Evolutionary conservation across 805 yeast species (phyloP).

Genomic region (Starmerella apis): DNA sequence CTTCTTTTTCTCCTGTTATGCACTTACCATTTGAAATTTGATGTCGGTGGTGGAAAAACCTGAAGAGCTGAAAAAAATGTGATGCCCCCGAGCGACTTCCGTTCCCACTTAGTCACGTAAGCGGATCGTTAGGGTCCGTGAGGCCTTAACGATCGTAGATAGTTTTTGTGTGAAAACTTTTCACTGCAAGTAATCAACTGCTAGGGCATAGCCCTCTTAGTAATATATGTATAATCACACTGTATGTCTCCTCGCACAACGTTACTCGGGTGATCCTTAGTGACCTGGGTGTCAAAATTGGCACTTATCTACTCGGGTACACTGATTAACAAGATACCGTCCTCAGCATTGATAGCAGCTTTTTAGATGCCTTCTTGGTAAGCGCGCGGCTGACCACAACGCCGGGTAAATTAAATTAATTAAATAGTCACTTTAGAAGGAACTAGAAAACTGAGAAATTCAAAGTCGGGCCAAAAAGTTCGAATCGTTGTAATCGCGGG

Average conservation of each 20-base stretch:
- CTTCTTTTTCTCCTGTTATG: constrained; percentile 5
- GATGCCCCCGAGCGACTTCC: background rate
- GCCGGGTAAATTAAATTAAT: background rate
- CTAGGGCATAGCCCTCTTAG: constrained; percentile 5
- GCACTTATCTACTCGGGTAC: constrained; percentile 1
- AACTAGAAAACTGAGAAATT: background rate
- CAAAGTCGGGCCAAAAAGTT: no score
- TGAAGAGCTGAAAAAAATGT: constrained; percentile 1
- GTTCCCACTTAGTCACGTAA: background rate
- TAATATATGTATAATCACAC: background rate
- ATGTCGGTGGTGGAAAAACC: background rate
- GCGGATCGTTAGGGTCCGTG: background rate
- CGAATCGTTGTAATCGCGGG: no score
- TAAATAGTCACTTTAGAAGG: background rate
- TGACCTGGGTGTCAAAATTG: no score
- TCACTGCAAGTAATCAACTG: background rate
- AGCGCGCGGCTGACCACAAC: background rate
- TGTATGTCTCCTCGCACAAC: no score
- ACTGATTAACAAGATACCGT: no score
- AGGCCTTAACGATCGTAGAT: background rate
- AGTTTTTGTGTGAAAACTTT: background rate
- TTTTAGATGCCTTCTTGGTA: background rate
- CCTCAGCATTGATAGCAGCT: no score
- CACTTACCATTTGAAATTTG: constrained; percentile 22
- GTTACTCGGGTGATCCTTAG: no score